phyloP scores from a whole-genome alignment of 2,329 filamentous ascomycete genomes.

The Monascus ruber region DNA sequence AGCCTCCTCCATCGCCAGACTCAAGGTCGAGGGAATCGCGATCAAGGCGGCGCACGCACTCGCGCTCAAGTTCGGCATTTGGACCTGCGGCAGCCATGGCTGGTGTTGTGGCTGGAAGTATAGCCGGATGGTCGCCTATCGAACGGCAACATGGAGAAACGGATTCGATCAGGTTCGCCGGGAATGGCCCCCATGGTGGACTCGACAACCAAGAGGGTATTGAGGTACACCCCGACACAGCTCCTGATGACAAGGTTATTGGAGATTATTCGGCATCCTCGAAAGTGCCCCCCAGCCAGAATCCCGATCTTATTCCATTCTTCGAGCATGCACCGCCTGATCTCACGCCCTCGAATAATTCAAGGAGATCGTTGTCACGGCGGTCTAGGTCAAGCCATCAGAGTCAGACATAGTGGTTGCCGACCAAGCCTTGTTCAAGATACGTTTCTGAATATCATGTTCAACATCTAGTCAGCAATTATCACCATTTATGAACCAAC shows the following conservation, averaged over 20 bases:
- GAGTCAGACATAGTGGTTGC: conserved; percentile 9
- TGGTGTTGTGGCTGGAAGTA: conserved; percentile 53
- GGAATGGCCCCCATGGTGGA: conserved; percentile 25
- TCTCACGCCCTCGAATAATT: conserved; percentile 22
- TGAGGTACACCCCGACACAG: conserved; percentile 37
- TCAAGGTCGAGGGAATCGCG: conserved; percentile 39
- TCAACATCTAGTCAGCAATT: no score
- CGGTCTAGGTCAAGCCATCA: conserved; percentile 24
- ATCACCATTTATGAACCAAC: no score
- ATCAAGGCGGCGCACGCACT: conserved; percentile 39
- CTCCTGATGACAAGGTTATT: conserved; percentile 34
- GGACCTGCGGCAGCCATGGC: conserved; percentile 54
- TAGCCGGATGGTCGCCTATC: conserved; percentile 54
- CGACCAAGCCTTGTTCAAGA: no score
- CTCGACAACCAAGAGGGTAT: conserved; percentile 32
- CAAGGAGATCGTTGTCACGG: conserved; percentile 24
- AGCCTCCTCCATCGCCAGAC: conserved; percentile 42
- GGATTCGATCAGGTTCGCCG: conserved; percentile 29
- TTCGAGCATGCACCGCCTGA: conserved; percentile 31
- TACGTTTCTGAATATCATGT: no score
- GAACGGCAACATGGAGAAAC: conserved; percentile 33
- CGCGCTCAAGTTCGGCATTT: conserved; percentile 48
- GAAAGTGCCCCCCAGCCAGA: conserved; percentile 35
- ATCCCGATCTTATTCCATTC: conserved; percentile 33
- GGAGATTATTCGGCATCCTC: conserved; percentile 22